Evolutionary conservation across 75 land plant genomes (phyloP).

Genomic region (Pinus tabuliformis): DNA sequence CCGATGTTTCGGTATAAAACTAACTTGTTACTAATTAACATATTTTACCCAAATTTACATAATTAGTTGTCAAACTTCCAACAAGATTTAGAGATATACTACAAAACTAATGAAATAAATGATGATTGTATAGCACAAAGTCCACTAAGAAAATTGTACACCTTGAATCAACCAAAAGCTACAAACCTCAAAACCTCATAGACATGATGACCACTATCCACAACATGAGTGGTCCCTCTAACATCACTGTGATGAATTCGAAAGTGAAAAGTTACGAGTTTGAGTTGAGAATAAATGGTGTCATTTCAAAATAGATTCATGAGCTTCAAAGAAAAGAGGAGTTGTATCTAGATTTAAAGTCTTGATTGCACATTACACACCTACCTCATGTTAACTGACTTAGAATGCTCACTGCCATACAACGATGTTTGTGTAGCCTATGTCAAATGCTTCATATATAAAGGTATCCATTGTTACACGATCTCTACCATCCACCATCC

Average conservation of each 20-base stretch:
- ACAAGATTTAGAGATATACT: background rate
- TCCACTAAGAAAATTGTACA: background rate
- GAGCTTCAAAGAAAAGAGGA: constrained; percentile 88
- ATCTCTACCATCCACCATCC: too few relatives aligned
- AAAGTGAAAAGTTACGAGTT: background rate
- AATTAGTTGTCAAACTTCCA: background rate
- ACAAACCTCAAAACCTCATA: background rate
- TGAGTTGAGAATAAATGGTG: background rate
- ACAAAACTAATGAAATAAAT: constrained; percentile 8
- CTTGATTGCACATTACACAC: constrained; percentile 98
- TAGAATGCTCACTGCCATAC: constrained; percentile 40
- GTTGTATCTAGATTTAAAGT: constrained; percentile 90
- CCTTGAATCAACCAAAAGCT: background rate
- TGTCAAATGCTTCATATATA: constrained; percentile 21
- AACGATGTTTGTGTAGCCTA: constrained; percentile 65
- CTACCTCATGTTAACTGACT: constrained; percentile 16
- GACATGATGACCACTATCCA: too few relatives aligned
- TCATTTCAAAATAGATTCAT: constrained; percentile 68
- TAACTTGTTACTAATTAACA: too few relatives aligned
- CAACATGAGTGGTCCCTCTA: background rate
- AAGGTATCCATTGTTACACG: too few relatives aligned
- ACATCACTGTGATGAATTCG: background rate
- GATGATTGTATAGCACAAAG: background rate
- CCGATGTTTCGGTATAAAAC: too few relatives aligned
- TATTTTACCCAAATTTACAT: too few relatives aligned